These are phyloP conservation scores for Nemania sp. DNA, from an alignment of 2,329 filamentous ascomycete species.

Conservation along the genomic window DNA sequence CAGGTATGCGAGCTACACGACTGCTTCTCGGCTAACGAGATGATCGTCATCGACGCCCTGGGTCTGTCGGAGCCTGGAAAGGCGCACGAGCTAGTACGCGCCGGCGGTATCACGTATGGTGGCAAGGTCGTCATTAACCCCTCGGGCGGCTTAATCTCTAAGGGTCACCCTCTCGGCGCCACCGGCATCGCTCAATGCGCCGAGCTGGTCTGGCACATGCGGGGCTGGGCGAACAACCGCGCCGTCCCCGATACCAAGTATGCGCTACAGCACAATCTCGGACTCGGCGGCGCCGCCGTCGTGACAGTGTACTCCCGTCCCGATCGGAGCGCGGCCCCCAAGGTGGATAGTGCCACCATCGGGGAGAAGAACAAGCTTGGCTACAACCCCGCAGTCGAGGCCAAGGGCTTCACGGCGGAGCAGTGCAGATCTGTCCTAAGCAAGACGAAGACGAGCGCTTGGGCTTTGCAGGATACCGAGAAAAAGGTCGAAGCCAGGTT, in stretches of 20 bases:
- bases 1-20: constrained; percentile 93
- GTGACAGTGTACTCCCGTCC: constrained; percentile 87
- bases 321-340: constrained; percentile 69
- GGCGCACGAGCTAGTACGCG: constrained; percentile 87
- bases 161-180: constrained; percentile 92
- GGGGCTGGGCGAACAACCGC: constrained; percentile 95
- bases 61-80: constrained; percentile 79
- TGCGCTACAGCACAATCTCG: constrained; percentile 90
- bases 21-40: constrained; percentile 95
- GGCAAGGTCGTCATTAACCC: constrained; percentile 86
- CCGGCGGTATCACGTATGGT: constrained; percentile 90
- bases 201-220: constrained; percentile 92
- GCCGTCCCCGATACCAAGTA: constrained; percentile 68
- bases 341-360: constrained; percentile 66
- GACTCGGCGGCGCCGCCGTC: constrained; percentile 87
- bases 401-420: constrained; percentile 81
- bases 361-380: constrained; percentile 71
- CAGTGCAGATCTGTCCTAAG: constrained; percentile 76
- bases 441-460: constrained; percentile 66
- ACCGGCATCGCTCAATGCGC: constrained; percentile 96
- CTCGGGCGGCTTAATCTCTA: constrained; percentile 91
- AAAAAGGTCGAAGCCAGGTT: constrained; percentile 76
- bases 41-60: constrained; percentile 86
- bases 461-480: constrained; percentile 77
- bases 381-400: constrained; percentile 90